These are phyloP conservation scores for Colletotrichum echinochloae DNA, from an alignment of 2,329 filamentous ascomycete species.

Conservation along the genomic window DNA sequence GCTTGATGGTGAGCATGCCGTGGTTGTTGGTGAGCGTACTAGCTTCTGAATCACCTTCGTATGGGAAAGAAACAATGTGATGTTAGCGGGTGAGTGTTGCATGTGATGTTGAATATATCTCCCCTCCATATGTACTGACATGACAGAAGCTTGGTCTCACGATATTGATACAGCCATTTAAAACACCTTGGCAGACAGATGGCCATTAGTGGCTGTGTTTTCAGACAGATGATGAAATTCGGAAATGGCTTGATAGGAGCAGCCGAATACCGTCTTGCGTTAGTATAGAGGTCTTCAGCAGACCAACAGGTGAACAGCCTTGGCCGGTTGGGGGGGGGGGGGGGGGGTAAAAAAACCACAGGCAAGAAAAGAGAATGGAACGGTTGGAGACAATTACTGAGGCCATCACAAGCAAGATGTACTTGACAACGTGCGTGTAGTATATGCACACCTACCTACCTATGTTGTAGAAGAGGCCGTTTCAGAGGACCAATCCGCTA, in stretches of 20 bases:
- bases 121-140: not conserved
- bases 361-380: not conserved
- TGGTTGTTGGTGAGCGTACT: not conserved
- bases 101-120: not conserved
- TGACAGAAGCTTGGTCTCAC: not conserved
- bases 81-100: not conserved
- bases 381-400: not conserved
- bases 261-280: not conserved
- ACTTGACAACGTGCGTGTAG: not conserved
- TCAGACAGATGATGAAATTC: not conserved
- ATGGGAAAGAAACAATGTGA: not conserved
- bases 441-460: not conserved
- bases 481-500: too few species aligned
- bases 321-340: too few species aligned
- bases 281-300: accelerated
- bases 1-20: accelerated
- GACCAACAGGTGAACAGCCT: not conserved
- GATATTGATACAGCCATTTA: not conserved
- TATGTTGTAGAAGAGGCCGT: too few species aligned
- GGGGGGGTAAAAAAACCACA: too few species aligned
- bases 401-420: not conserved
- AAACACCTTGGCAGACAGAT: not conserved
- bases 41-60: not conserved
- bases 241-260: too few species aligned
- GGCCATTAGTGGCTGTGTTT: not conserved